Evolutionary conservation across 768 basidiomycete species (phyloP).

Genomic region (Hygrocybe coccinea): DNA sequence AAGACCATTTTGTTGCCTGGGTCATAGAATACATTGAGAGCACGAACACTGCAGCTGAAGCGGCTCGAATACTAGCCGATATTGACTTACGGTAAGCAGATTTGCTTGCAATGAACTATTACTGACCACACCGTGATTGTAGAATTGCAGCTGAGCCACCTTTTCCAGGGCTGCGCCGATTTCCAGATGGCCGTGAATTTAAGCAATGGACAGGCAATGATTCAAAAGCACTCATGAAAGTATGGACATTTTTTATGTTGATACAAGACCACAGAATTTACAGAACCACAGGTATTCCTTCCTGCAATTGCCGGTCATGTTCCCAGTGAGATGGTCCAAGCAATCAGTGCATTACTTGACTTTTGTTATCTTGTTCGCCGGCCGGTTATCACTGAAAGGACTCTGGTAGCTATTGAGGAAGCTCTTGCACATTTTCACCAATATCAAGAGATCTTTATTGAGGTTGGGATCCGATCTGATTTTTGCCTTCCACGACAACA

Average conservation of each 20-base stretch:
- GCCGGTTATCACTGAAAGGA: constrained; percentile 7
- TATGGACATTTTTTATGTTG: not conserved
- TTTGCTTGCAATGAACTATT: too few relatives aligned
- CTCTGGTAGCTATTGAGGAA: constrained; percentile 5
- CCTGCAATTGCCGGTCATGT: constrained; percentile 18
- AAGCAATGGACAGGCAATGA: constrained; percentile 14
- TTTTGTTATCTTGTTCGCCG: constrained; percentile 23
- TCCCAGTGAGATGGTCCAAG: constrained; percentile 12
- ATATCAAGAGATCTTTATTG: constrained; percentile 12
- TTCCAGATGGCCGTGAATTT: constrained; percentile 8
- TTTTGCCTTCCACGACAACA: constrained; percentile 18
- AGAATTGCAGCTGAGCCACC: constrained; percentile 7
- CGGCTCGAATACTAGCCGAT: constrained; percentile 24
- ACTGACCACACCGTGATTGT: not conserved
- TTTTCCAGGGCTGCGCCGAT: constrained; percentile 7
- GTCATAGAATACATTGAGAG: constrained; percentile 23
- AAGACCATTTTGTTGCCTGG: constrained; percentile 36
- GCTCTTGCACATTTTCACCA: constrained; percentile 11
- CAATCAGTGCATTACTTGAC: constrained; percentile 18
- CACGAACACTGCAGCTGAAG: constrained; percentile 13
- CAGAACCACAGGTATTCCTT: constrained; percentile 18
- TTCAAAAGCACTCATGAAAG: constrained; percentile 13
- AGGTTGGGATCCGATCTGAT: constrained; percentile 8
- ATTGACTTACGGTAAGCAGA: constrained; percentile 20
- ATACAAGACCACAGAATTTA: not conserved